phyloP scores from a whole-genome alignment of 2,329 filamentous ascomycete genomes.

The Penicillium decumbens region DNA sequence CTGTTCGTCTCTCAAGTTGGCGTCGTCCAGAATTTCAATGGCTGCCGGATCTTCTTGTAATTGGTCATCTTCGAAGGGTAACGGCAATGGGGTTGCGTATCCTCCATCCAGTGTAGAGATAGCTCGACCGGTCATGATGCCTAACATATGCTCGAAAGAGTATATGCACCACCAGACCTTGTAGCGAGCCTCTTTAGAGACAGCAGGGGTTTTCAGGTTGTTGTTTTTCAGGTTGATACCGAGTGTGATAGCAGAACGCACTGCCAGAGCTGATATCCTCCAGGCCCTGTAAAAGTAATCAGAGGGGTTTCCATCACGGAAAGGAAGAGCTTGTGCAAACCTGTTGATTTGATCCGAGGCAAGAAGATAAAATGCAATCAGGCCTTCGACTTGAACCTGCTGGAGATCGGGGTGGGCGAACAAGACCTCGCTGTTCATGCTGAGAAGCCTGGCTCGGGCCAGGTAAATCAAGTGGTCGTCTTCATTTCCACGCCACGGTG shows the following conservation, averaged over 20 bases:
- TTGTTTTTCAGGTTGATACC: conserved; percentile 40
- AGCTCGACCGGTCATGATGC: conserved; percentile 39
- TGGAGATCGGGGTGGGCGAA: conserved; percentile 36
- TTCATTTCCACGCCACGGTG: conserved; percentile 27
- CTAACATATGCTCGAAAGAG: conserved; percentile 36
- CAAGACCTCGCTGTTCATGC: conserved; percentile 29
- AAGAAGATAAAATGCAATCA: conserved; percentile 37
- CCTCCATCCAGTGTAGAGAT: conserved; percentile 30
- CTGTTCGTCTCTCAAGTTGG: conserved; percentile 26
- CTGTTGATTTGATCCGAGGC: conserved; percentile 38
- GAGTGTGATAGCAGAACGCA: conserved; percentile 38
- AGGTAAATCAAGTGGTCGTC: conserved; percentile 36
- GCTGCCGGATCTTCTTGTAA: conserved; percentile 33
- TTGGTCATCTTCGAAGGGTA: conserved; percentile 29
- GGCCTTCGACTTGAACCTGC: conserved; percentile 38
- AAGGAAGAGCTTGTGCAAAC: conserved; percentile 20
- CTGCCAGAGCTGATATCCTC: conserved; percentile 35
- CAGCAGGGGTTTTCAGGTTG: conserved; percentile 29
- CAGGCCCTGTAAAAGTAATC: conserved; percentile 30
- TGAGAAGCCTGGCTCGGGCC: conserved; percentile 33
- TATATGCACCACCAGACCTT: conserved; percentile 42
- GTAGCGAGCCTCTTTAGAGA: conserved; percentile 39
- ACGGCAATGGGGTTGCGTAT: conserved; percentile 20
- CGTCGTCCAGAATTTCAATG: conserved; percentile 32
- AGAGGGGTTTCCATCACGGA: background rate